Conservation (phyloP, 2,329 filamentous ascomycete species). For the Penicillium thymicola region DNA sequence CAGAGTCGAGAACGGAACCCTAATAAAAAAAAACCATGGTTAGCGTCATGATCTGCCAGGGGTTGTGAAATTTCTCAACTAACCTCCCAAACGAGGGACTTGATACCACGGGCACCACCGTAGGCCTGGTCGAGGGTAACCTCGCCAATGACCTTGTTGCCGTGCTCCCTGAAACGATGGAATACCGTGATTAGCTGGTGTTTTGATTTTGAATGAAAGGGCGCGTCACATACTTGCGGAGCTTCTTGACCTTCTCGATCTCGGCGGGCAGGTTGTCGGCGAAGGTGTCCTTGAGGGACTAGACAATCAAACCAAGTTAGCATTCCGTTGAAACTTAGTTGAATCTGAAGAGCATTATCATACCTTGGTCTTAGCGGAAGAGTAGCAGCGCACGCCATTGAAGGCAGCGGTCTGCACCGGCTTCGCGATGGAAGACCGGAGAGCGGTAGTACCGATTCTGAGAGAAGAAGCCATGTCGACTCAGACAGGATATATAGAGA, state of each 20-base stretch:
- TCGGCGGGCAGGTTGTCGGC: constrained; percentile 92
- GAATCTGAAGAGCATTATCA: constrained; percentile 13
- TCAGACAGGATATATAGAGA: constrained; percentile 26
- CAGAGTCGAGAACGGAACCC: constrained; percentile 92
- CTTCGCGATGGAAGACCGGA: constrained; percentile 71
- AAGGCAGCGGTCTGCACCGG: constrained; percentile 70
- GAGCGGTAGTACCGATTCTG: constrained; percentile 74
- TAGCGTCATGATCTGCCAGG: background rate
- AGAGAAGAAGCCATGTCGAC: constrained; percentile 76
- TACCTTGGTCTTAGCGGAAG: constrained; percentile 81
- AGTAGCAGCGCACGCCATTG: constrained; percentile 86
- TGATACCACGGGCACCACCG: constrained; percentile 98
- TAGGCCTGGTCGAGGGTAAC: constrained; percentile 99
- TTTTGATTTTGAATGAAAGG: background rate
- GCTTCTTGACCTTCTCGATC: constrained; percentile 98
- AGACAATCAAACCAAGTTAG: constrained; percentile 28
- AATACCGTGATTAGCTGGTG: constrained; percentile 17
- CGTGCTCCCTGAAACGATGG: constrained; percentile 68
- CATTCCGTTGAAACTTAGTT: constrained; percentile 11
- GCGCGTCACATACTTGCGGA: constrained; percentile 72
- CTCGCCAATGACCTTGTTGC: constrained; percentile 92
- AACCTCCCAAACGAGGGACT: constrained; percentile 95
- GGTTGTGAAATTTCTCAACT: constrained; percentile 7
- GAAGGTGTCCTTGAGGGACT: constrained; percentile 98
- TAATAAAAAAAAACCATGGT: constrained; percentile 26